Percentiles rank a stretch among this genome's conserved stretches.
Conservation (phyloP, 176 grass and related monocot species). For the Tuctoria greenei region DNA sequence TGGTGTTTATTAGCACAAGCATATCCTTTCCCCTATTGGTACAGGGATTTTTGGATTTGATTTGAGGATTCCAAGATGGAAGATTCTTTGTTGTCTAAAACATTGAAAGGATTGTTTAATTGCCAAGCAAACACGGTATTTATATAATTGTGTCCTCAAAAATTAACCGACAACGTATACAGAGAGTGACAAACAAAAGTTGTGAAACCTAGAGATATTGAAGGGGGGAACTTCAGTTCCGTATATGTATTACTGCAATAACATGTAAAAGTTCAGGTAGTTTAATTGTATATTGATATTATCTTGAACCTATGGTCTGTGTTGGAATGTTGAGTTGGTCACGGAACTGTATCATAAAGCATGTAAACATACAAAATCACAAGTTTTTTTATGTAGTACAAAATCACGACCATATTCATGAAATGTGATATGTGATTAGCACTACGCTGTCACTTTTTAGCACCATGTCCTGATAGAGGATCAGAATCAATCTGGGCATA, state of each 20-base stretch:
- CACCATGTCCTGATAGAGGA: slow-evolving; percentile 20
- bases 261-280: neutral
- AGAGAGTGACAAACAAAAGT: neutral
- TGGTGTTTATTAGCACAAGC: neutral
- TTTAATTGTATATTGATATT: neutral
- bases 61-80: slow-evolving; percentile 24
- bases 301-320: neutral
- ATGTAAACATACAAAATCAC: neutral
- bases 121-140: neutral
- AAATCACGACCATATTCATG: neutral
- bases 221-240: neutral
- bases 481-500: slow-evolving; percentile 46
- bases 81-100: neutral
- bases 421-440: slow-evolving; percentile 8
- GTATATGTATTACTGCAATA: neutral
- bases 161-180: neutral
- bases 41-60: slow-evolving; percentile 26
- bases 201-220: neutral
- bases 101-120: neutral
- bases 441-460: slow-evolving; percentile 7
- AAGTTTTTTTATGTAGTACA: too few species aligned
- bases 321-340: neutral
- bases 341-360: neutral
- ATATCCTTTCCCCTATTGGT: neutral
- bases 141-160: neutral